Percentiles rank a stretch among this genome's conserved stretches.
Conservation (phyloP, 2,329 filamentous ascomycete species). For the Calonectria montana region DNA sequence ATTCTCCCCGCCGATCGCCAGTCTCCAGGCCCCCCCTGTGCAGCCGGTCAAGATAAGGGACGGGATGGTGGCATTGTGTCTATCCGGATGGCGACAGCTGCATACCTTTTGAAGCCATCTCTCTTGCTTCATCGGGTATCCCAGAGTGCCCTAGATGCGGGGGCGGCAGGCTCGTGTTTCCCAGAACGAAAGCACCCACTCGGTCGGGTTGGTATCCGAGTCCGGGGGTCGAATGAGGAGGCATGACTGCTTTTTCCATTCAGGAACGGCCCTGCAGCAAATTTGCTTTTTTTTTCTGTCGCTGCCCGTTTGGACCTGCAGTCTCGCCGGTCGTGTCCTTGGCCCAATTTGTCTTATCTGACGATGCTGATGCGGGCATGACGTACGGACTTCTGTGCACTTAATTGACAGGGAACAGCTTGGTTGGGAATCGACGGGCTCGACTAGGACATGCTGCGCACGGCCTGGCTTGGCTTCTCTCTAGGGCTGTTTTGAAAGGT, state of each 20-base stretch:
- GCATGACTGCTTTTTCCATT: not conserved
- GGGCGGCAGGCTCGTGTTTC: constrained; percentile 20
- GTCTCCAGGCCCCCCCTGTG: constrained; percentile 20
- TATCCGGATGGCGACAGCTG: constrained; percentile 16
- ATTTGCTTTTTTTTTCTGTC: not conserved
- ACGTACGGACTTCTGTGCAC: constrained; percentile 27
- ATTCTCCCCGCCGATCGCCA: constrained; percentile 43
- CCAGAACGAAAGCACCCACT: constrained; percentile 3
- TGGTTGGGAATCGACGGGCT: constrained; percentile 20
- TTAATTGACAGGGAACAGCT: not conserved
- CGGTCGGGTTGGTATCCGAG: constrained; percentile 30
- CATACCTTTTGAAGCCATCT: constrained; percentile 11
- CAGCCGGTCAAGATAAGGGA: constrained; percentile 41
- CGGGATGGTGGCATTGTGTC: constrained; percentile 20
- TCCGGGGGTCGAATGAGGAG: not conserved
- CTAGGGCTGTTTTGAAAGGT: not conserved
- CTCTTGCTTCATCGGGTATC: constrained; percentile 17
- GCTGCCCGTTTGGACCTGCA: not conserved
- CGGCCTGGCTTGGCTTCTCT: not conserved
- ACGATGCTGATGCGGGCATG: constrained; percentile 24
- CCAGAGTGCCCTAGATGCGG: constrained; percentile 20
- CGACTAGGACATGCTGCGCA: not conserved
- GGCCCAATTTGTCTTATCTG: not conserved
- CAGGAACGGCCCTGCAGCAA: not conserved
- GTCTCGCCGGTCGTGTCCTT: not conserved